These are phyloP conservation scores for Tricholoma hemisulphureum DNA, from an alignment of 768 basidiomycete genomes.

Conservation along the genomic window DNA sequence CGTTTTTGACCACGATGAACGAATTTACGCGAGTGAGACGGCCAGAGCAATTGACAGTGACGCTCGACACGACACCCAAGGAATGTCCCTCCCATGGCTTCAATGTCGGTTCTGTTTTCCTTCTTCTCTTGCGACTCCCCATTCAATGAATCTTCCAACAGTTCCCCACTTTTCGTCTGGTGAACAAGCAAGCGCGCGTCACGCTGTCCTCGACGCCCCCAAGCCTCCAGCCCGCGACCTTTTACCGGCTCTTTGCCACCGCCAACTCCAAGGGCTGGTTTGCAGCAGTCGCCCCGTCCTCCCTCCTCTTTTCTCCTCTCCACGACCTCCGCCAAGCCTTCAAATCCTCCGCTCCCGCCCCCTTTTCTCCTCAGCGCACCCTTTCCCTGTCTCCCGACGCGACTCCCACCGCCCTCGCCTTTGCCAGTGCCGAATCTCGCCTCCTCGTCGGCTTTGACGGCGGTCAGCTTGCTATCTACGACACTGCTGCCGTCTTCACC, in stretches of 20 bases:
- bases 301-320: conserved; percentile 60
- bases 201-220: conserved; percentile 55
- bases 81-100: conserved; percentile 43
- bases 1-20: conserved; percentile 23
- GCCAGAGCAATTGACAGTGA: conserved; percentile 37
- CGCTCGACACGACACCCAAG: conserved; percentile 37
- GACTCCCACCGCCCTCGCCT: conserved; percentile 54
- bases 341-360: conserved; percentile 34
- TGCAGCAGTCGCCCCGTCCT: conserved; percentile 48
- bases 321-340: conserved; percentile 58
- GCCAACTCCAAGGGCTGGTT: conserved; percentile 69
- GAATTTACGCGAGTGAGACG: conserved; percentile 38
- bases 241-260: conserved; percentile 53
- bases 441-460: conserved; percentile 57
- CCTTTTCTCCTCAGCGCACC: conserved; percentile 53
- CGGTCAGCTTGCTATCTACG: conserved; percentile 61
- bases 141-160: conserved; percentile 19
- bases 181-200: conserved; percentile 65
- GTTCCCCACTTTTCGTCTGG: conserved; percentile 49
- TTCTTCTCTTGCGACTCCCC: neutral
- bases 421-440: conserved; percentile 46
- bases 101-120: conserved; percentile 26
- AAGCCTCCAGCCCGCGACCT: conserved; percentile 39
- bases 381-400: conserved; percentile 39
- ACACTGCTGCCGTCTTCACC: conserved; percentile 52